Evolutionary conservation across 1,284 basidiomycete species (phyloP).

Genomic region (Microbotryum scabiosae): DNA sequence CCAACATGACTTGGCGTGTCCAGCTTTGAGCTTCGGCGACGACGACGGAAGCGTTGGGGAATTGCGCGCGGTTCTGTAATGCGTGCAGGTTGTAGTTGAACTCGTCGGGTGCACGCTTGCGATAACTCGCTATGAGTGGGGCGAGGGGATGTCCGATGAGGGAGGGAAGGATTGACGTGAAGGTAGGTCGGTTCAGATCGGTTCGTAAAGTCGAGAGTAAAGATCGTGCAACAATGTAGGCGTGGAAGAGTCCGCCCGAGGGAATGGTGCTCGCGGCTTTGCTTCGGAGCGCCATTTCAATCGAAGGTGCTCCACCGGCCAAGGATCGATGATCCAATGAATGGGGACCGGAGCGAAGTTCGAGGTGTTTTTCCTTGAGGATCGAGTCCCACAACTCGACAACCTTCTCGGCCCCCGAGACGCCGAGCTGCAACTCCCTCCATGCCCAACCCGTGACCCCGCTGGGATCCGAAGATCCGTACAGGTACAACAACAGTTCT

Average conservation of each 20-base stretch:
- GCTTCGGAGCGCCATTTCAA: neutral
- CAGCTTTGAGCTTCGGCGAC: neutral
- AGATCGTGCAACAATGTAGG: constrained; percentile 5
- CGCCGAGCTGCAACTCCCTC: constrained; percentile 7
- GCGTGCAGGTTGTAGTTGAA: neutral
- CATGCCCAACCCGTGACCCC: constrained; percentile 16
- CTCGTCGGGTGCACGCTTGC: constrained; percentile 1
- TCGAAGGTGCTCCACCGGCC: neutral
- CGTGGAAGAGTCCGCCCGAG: constrained; percentile 3
- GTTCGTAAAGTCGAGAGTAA: neutral
- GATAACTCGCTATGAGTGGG: neutral
- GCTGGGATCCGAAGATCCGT: constrained; percentile 1
- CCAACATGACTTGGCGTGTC: constrained; percentile 20
- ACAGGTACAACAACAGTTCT: constrained; percentile 18
- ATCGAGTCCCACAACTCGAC: constrained; percentile 18
- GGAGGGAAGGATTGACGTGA: constrained; percentile 6
- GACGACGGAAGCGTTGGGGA: neutral
- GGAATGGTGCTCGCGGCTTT: neutral
- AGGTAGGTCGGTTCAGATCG: neutral
- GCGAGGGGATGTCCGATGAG: constrained; percentile 2
- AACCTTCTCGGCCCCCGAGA: constrained; percentile 8
- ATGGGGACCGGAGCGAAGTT: neutral
- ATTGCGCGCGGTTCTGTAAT: neutral
- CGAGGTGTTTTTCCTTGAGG: constrained; percentile 1
- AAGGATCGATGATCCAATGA: constrained; percentile 4